Evolutionary conservation across 2,329 filamentous ascomycete species (phyloP), one percentile per base, ranked within the genome.

Genomic region (Akanthomyces lecanii): DNA sequence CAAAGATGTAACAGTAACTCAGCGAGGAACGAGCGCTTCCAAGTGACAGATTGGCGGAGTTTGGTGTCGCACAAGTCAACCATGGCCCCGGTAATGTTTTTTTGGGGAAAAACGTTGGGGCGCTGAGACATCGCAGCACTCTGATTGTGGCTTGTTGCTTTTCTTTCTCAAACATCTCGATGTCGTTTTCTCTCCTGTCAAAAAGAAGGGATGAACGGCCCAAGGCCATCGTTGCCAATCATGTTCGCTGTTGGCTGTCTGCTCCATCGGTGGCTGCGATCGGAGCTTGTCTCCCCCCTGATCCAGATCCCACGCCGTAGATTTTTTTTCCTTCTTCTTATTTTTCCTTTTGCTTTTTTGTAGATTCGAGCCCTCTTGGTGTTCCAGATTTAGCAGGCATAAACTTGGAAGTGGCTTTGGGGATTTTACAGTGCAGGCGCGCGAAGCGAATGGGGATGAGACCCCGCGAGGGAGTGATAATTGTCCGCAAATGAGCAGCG

Each of bases 221-320:
- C 21, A 28, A 8, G 30, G 5, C 30, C 30, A 33, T 33, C 30
- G 30, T 33, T 33, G 30, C 8, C 30, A 5, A 33, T 33, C 30
- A 33, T 8, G 30, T 21, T 21, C 21, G 21, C 21, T 21, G 30
- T 33, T 33, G 5, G 30, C 33, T 51, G 7, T 28, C 14, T 23
- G n/a, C 30, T 38, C 40, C 16, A 25, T 36, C 28, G 48, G 50
- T 54, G 48, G 50, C 48, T 47, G 23, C 50, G 50, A 61, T 61
- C 50, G 40, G 12, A n/a, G 25, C n/a, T 45, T 38, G 8, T 8
- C 7, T 10, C 36, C 38, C 38, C 50, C 50, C 50, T 61, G 50
- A 54, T 61, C 28, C 58, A 42, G 50, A 47, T 54, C n/a, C 30
- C 6, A 25, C 33, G 28, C 28, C n/a, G 23, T 28, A 30, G 14